Evolutionary conservation across 208 protist genomes (phyloP).

Genomic region (Leishmania gerbilli): DNA sequence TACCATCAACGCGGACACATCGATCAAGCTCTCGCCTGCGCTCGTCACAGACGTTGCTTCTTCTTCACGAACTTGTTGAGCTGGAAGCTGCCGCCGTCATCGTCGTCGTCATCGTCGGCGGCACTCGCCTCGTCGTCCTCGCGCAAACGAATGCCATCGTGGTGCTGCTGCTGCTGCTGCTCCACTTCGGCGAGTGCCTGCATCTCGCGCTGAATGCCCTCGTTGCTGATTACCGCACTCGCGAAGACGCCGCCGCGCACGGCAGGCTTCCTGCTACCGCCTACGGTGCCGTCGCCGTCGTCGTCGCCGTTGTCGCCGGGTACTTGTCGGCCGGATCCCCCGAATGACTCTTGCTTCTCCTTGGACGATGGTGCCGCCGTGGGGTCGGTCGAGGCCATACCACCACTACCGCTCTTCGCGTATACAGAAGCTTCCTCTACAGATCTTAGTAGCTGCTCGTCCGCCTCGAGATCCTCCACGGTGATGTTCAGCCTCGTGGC

Average conservation of each 20-base stretch:
- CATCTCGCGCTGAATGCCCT: constrained; percentile 79
- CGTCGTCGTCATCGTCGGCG: constrained; percentile 26
- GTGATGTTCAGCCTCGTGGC: constrained; percentile 63
- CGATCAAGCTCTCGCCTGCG: background rate
- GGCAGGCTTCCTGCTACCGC: constrained; percentile 18
- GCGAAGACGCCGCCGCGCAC: constrained; percentile 54
- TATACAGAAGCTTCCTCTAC: constrained; percentile 38
- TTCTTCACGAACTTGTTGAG: constrained; percentile 41
- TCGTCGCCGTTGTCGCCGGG: constrained; percentile 33
- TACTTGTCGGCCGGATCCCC: background rate
- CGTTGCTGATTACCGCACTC: constrained; percentile 71
- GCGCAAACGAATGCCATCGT: constrained; percentile 41
- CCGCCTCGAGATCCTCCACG: constrained; percentile 73
- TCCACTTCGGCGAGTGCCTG: constrained; percentile 56
- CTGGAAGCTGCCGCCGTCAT: constrained; percentile 21
- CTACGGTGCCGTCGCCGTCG: constrained; percentile 29
- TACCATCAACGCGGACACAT: background rate
- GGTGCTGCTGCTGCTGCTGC: constrained; percentile 14
- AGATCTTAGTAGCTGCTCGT: constrained; percentile 57
- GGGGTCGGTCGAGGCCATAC: background rate
- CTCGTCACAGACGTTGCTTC: constrained; percentile 35
- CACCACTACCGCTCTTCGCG: constrained; percentile 1
- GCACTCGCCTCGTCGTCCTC: constrained; percentile 27
- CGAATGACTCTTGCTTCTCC: background rate
- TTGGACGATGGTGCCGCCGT: background rate